phyloP scores from a whole-genome alignment of 192 early-diverging fungal species.

The Geranomyces variabilis region DNA sequence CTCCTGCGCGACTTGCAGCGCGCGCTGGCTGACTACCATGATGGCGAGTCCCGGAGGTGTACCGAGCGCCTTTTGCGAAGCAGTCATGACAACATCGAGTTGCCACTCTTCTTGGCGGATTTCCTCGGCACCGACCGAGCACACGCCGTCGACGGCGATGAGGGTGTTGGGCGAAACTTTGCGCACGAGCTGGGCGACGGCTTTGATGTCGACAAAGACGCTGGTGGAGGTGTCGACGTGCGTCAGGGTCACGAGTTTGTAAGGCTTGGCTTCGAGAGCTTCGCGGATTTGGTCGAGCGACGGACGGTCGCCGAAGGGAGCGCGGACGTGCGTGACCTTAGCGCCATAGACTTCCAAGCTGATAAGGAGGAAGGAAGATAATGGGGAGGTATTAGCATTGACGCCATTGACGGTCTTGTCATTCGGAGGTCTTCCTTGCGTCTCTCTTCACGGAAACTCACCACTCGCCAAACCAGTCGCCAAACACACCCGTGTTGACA shows the following conservation, averaged over 20 bases:
- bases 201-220: slow-evolving; percentile 83
- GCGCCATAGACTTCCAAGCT: slow-evolving; percentile 88
- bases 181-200: slow-evolving; percentile 72
- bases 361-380: too few relatives aligned
- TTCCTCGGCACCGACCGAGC: slow-evolving; percentile 91
- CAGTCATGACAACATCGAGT: slow-evolving; percentile 89
- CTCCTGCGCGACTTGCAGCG: slow-evolving; percentile 65
- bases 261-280: slow-evolving; percentile 59
- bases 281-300: slow-evolving; percentile 65
- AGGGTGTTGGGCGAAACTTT: slow-evolving; percentile 82
- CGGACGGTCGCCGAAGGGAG: slow-evolving; percentile 71
- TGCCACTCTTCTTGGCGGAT: slow-evolving; percentile 91
- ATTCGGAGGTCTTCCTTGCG: too few relatives aligned
- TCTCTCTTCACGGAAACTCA: slow-evolving; percentile 45
- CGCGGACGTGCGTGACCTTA: slow-evolving; percentile 75
- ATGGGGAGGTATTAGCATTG: neutral
- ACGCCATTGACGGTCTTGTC: neutral
- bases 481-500: slow-evolving; percentile 93
- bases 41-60: slow-evolving; percentile 91
- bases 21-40: slow-evolving; percentile 79
- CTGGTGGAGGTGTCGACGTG: slow-evolving; percentile 97
- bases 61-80: slow-evolving; percentile 94
- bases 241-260: slow-evolving; percentile 89
- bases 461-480: slow-evolving; percentile 93
- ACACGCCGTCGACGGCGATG: slow-evolving; percentile 94